Base-by-base conservation (phyloP, 1,284 basidiomycete genomes). In the Megacollybia platyphylla region DNA sequence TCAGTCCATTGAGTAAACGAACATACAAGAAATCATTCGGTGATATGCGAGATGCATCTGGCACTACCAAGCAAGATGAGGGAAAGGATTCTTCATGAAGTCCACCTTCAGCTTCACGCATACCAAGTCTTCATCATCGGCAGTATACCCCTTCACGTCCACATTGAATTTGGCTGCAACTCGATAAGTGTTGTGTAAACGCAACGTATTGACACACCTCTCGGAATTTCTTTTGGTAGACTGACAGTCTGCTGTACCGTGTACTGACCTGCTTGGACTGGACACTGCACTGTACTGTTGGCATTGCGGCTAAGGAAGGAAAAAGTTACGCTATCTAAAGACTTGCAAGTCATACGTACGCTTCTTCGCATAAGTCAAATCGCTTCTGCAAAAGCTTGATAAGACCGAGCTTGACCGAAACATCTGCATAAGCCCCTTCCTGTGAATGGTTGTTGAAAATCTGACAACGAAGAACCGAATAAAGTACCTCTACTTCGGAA, bases 331-430 rank as follows among this genome's bases (percentile, higher is more conserved):
- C 10, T 2, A 18, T n/a, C n/a, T 13, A 5, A 15, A 26, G 36
- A 38, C 42, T 44, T 27, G 35, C 10, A 45, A 38, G 5, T 18
- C 30, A 15, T 41, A 78, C 89, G 58, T 65, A 93, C 89, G 91
- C 89, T 62, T 96, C 91, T 46, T 92, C 74, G 57, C 92, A 96
- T 39, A 94, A 62, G 52, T 96, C 87, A 52, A 96, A 92, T 13
- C 57, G 60, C 65, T 88, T 93, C 39, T 71, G 64, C 15, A 96
- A 62, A 7, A 96, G 58, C 67, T 89, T 92, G 59, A 96, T 78
- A 11, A 86, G 63, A 26, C 92, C 92, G 32, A 96, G 70, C 61
- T 94, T 96, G 47, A 96, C 91, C 1, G 65, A 64, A 2, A 96
- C 89, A 51, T 92, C 78, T 7, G 84, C 91, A 53, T 77, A 86